phyloP scores from a whole-genome alignment of 352 stramenopile genomes.

The Pythium utonaiense region DNA sequence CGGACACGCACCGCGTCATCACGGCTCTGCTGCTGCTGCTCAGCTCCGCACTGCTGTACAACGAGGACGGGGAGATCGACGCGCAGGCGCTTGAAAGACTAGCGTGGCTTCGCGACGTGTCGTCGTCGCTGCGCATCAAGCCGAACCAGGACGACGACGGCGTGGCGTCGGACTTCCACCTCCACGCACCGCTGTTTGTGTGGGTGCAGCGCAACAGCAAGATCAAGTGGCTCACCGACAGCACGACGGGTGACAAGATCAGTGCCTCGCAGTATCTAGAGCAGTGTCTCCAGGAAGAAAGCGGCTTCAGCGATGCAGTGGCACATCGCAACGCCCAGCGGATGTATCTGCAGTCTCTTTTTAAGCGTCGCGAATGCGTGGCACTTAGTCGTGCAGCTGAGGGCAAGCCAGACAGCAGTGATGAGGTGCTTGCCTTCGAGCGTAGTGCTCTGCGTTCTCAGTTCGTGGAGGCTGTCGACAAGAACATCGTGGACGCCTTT shows the following conservation, averaged over 20 bases:
- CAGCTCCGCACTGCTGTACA: conserved; percentile 57
- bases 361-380: conserved; percentile 37
- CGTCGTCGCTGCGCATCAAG: conserved; percentile 41
- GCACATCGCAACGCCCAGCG: conserved; percentile 44
- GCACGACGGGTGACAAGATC: conserved; percentile 47
- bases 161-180: conserved; percentile 38
- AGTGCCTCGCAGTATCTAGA: conserved; percentile 53
- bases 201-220: conserved; percentile 66
- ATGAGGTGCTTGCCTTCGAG: conserved; percentile 1
- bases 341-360: conserved; percentile 60
- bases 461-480: conserved; percentile 55
- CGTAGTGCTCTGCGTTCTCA: conserved; percentile 39
- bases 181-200: conserved; percentile 56
- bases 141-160: conserved; percentile 53
- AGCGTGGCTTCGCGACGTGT: conserved; percentile 42
- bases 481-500: conserved; percentile 36
- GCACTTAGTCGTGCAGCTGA: conserved; percentile 49
- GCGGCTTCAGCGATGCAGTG: conserved; percentile 53
- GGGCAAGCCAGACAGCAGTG: conserved; percentile 19
- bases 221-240: conserved; percentile 57
- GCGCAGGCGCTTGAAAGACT: conserved; percentile 37
- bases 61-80: conserved; percentile 51
- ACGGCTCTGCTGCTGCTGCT: conserved; percentile 50
- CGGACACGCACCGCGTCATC: conserved; percentile 11
- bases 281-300: conserved; percentile 37